Base-by-base conservation (phyloP, 2,329 filamentous ascomycete species). In the Didymella lethalis region DNA sequence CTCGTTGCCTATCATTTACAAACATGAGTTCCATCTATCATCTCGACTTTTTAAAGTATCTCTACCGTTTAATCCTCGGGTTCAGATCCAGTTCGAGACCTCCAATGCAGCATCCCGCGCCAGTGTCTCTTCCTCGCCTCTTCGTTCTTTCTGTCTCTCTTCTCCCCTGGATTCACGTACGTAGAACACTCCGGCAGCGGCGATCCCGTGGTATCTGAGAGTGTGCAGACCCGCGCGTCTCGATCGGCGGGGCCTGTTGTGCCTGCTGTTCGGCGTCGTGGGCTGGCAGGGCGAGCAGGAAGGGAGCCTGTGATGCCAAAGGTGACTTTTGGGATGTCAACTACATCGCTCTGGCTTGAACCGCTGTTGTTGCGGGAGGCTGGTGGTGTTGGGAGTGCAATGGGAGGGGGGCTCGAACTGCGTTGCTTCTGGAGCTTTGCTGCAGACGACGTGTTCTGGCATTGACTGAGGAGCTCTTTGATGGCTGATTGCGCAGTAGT, bases 301-400 rank as follows among this genome's bases (percentile, higher is more conserved):
- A 44, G 23, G 5, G 41, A 11, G 2, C 23, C 41, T 44, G 41
- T 44, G 14, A 25, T 23, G 41, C 41, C 41, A 5, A 44, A 44
- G 14, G 23, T 44, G 0, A 44, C 11, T 14, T 28, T 25, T 6
- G 20, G 20, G 38, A 34, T 10, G 36, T 7, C 25, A 10, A 18
- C 23, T 11, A 26, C 18, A 11, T 1, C 36, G 11, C 36, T 20
- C n/a, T 40, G 36, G n/a, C 11, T 3, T 20, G 41, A 18, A n/a
- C 14, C 20, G 32, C 50, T 59, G 34, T 46, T 36, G 2, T 18
- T 34, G 8, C 46, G 36, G 4, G 56, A 47, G 11, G 47, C 31
- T 2, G 56, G 56, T 8, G 50, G 50, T 11, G 49, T 58, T 14
- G 48, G 56, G 6, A 41, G 50, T 20, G 26, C n/a, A 10, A n/a